A percentile compares a stretch with the other conserved stretches of the same genome.
Evolutionary conservation across 176 grass and related monocot species (phyloP).

Genomic region (Triticum urartu): DNA sequence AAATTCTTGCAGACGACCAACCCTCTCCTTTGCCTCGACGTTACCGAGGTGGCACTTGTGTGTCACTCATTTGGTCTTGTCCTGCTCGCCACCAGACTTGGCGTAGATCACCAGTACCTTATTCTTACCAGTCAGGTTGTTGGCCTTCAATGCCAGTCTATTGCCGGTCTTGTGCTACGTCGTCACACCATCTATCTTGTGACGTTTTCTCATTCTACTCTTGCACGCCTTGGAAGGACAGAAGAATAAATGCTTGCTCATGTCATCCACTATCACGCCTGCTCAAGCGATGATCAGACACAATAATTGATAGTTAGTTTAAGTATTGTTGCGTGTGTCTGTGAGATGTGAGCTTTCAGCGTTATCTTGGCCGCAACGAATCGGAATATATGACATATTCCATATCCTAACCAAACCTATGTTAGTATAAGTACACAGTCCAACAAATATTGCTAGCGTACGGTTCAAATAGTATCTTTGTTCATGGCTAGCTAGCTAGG

Average conservation of each 20-base stretch:
- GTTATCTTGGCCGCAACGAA: conserved; percentile 75
- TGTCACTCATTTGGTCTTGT: conserved; percentile 99
- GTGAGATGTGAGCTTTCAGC: conserved; percentile 15
- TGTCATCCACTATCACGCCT: conserved; percentile 95
- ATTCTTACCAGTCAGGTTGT: conserved; percentile 81
- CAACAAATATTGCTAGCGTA: too few species aligned
- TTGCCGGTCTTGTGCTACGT: conserved; percentile 96
- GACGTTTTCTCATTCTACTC: conserved; percentile 83
- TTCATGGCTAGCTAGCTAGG: not conserved
- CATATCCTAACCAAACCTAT: conserved; percentile 40
- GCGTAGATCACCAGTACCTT: conserved; percentile 97
- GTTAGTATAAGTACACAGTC: not conserved
- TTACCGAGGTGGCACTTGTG: conserved; percentile 96
- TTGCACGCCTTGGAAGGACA: conserved; percentile 96
- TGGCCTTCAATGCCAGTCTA: conserved; percentile 82
- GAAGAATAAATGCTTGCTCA: conserved; percentile 99
- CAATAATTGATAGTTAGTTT: conserved; percentile 11
- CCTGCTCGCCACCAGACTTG: conserved; percentile 77
- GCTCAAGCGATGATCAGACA: conserved; percentile 9
- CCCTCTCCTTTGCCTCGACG: conserved; percentile 85
- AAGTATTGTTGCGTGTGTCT: conserved; percentile 27
- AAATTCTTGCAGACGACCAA: conserved; percentile 95
- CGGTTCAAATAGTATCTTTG: conserved; percentile 17
- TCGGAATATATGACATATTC: conserved; percentile 63
- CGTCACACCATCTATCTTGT: conserved; percentile 73